phyloP scores from a whole-genome alignment of 371 early-diverging fungal genomes.

The Mucor plumbeus region DNA sequence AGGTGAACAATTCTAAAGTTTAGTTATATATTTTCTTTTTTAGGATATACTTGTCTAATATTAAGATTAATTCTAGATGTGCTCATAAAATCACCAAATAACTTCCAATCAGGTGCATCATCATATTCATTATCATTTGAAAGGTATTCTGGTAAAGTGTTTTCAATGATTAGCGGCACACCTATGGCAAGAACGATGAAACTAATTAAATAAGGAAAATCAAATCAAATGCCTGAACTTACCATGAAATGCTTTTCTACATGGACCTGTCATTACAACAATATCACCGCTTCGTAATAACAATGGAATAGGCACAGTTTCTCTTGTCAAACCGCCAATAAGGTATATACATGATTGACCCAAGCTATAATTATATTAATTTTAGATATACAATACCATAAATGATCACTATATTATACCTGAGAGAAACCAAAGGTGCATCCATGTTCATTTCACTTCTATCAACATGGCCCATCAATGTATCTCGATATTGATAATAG shows the following conservation, averaged over 20 bases:
- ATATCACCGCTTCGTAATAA: slow-evolving; percentile 83
- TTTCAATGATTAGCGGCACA: slow-evolving; percentile 36
- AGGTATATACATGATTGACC: slow-evolving; percentile 84
- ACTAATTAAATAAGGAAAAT: neutral
- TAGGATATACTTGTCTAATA: slow-evolving; percentile 38
- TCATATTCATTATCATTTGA: slow-evolving; percentile 16
- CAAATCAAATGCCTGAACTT: slow-evolving; percentile 7
- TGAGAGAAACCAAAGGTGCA: slow-evolving; percentile 74
- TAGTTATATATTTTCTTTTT: neutral
- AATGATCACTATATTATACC: slow-evolving; percentile 36
- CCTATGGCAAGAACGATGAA: slow-evolving; percentile 12
- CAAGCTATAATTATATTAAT: slow-evolving; percentile 48
- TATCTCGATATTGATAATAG: slow-evolving; percentile 86
- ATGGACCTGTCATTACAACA: slow-evolving; percentile 79
- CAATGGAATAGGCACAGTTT: slow-evolving; percentile 70
- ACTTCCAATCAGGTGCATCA: slow-evolving; percentile 54
- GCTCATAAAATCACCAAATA: slow-evolving; percentile 62
- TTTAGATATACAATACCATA: no score
- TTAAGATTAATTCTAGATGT: slow-evolving; percentile 69
- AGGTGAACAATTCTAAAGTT: neutral
- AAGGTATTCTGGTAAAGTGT: slow-evolving; percentile 37
- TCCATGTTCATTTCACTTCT: slow-evolving; percentile 88
- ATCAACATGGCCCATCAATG: slow-evolving; percentile 95
- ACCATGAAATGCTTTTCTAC: slow-evolving; percentile 81
- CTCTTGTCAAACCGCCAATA: slow-evolving; percentile 74